Evolutionary conservation across 345 rosid genomes (phyloP).

Genomic region (Dovyalis caffra): DNA sequence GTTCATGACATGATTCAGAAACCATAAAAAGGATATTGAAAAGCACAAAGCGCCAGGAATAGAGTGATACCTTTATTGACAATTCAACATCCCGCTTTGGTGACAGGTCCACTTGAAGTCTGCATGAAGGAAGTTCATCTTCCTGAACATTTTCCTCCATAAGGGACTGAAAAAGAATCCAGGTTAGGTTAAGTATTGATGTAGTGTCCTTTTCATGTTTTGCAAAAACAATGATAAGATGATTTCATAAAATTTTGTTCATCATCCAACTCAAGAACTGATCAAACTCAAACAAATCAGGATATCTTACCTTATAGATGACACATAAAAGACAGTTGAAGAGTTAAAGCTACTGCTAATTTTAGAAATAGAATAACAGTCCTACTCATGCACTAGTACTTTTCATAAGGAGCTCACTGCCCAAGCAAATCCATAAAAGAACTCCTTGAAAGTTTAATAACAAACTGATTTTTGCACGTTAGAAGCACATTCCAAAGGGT

Average conservation of each 20-base stretch:
- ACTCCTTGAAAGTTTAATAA: too few relatives aligned
- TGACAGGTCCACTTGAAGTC: constrained; percentile 52
- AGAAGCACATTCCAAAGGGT: not conserved
- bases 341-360: not conserved
- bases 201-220: not conserved
- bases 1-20: constrained; percentile 14
- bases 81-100: constrained; percentile 49
- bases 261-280: constrained; percentile 1
- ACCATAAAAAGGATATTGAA: not conserved
- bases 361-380: too few relatives aligned
- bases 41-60: constrained; percentile 18
- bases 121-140: constrained; percentile 43
- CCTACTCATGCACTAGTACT: too few relatives aligned
- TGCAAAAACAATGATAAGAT: not conserved
- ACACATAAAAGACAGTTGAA: not conserved
- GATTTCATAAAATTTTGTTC: not conserved
- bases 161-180: constrained; percentile 35
- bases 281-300: not conserved
- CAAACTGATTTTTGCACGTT: too few relatives aligned
- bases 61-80: constrained; percentile 57
- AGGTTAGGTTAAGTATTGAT: not conserved
- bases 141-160: constrained; percentile 37
- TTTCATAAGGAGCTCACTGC: too few relatives aligned
- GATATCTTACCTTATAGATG: not conserved
- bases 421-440: too few relatives aligned